Conservation (phyloP, 2,329 filamentous ascomycete species). For the Neonectria faginata region DNA sequence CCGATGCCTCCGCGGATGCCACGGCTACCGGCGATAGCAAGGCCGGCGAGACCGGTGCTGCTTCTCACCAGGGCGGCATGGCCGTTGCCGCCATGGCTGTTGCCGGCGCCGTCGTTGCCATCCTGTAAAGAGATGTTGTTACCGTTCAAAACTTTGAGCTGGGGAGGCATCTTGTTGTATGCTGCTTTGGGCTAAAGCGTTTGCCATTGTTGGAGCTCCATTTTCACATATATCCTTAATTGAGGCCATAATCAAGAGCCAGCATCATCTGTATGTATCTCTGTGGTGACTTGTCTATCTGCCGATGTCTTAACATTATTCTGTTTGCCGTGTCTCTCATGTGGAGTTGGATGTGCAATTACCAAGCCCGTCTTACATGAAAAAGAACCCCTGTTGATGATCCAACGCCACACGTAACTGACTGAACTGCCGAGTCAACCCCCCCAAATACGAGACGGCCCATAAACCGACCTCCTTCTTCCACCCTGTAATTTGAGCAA, state of each 20-base stretch:
- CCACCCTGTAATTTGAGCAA: not conserved
- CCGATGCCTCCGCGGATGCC: conserved; percentile 2
- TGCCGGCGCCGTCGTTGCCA: conserved; percentile 46
- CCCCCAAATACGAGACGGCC: not conserved
- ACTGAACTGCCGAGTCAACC: not conserved
- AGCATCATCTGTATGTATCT: not conserved
- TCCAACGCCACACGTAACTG: not conserved
- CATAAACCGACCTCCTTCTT: not conserved
- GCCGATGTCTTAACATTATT: not conserved
- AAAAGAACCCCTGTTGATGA: not conserved
- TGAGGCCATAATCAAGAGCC: not conserved
- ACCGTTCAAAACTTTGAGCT: not conserved
- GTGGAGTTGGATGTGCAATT: too few relatives aligned
- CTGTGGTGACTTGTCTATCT: not conserved
- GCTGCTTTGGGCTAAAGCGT: not conserved
- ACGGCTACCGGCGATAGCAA: conserved; percentile 9
- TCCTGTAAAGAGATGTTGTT: conserved; percentile 41
- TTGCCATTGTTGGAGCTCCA: not conserved
- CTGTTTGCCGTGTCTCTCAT: too few relatives aligned
- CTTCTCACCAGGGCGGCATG: conserved; percentile 44
- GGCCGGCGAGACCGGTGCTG: conserved; percentile 26
- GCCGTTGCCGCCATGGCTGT: conserved; percentile 48
- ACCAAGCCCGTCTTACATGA: not conserved
- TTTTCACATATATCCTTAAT: not conserved
- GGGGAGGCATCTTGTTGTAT: not conserved